Conservation (phyloP, 495 filamentous ascomycete species). For the Apiosordaria backusii region DNA sequence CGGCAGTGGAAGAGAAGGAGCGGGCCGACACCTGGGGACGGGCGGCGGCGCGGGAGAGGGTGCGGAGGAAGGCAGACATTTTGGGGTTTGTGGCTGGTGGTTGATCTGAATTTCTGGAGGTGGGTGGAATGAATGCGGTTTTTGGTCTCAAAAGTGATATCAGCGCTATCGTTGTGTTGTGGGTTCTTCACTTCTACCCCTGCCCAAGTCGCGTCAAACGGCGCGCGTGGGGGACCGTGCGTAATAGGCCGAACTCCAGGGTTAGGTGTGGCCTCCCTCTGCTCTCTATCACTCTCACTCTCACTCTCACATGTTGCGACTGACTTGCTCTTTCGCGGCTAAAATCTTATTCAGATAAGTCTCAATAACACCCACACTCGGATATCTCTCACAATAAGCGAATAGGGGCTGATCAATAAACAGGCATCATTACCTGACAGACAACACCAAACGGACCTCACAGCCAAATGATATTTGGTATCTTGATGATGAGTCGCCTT, state of each 20-base stretch:
- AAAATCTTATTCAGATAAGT: not conserved
- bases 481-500: not conserved
- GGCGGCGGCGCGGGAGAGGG: constrained; percentile 35
- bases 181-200: not conserved
- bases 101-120: not conserved
- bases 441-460: not conserved
- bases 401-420: not conserved
- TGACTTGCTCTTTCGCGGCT: not conserved
- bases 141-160: not conserved
- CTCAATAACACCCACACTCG: not conserved
- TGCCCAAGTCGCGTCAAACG: not conserved
- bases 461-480: not conserved
- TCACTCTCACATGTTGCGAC: not conserved
- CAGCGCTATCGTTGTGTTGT: not conserved
- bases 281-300: not conserved
- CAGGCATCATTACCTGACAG: not conserved
- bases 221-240: not conserved
- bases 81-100: constrained; percentile 7
- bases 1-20: constrained; percentile 52
- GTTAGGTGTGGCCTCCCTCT: not conserved
- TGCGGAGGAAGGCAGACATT: constrained; percentile 45
- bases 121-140: constrained; percentile 1
- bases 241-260: not conserved
- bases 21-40: constrained; percentile 40
- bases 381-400: not conserved